Base-by-base conservation (phyloP, 805 yeast genomes). In the Lipomyces sp. region DNA sequence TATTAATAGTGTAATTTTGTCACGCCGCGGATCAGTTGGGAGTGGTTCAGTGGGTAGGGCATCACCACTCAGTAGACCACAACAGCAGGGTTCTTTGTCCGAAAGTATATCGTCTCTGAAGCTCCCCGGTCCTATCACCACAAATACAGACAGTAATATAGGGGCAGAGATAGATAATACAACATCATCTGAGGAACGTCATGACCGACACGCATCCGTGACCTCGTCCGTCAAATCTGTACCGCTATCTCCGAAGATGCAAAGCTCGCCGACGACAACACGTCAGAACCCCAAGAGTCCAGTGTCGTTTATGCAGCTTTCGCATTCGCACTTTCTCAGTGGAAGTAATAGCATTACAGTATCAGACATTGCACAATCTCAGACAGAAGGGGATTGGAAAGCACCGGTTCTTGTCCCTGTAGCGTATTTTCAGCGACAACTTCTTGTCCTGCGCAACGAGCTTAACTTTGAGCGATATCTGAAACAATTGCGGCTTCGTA, bases 401-500 rank as follows among this genome's bases (percentile, higher is more conserved):
- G 7, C 60, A 18, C 6, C 53, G 4, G 34, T n/a, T 5, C 10
- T 29, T 13, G 34, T 51, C 10, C 8, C 54, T 4, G 57, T 30
- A 5, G 35, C 45, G 4, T 59, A 59, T 73, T 78, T 82, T 13
- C 84, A 84, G 63, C 78, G 90, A 64, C 90, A 88, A 72, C 76
- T 87, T 15, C 74, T 87, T 63, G 78, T 87, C 48, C 71, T 81
- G 65, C 82, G 82, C 60, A 88, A 88, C 74, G 92, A 88, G 73
- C 77, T 86, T 50, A 88, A 86, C 59, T 88, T 88, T 71, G 79
- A 85, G 2, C 80, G 82, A 59, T 87, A 84, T 74, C 73, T 86
- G 71, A 84, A 83, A 59, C 79, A 83, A 60, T 78, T 85, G 65
- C 80, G 79, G 63, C 82, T 83, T 69, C 78, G 76, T 39, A 74